A percentile compares a stretch with the other conserved stretches of the same genome.
These are phyloP conservation scores for Lojkania enalia DNA, from an alignment of 2,329 filamentous ascomycete species.

Conservation along the genomic window DNA sequence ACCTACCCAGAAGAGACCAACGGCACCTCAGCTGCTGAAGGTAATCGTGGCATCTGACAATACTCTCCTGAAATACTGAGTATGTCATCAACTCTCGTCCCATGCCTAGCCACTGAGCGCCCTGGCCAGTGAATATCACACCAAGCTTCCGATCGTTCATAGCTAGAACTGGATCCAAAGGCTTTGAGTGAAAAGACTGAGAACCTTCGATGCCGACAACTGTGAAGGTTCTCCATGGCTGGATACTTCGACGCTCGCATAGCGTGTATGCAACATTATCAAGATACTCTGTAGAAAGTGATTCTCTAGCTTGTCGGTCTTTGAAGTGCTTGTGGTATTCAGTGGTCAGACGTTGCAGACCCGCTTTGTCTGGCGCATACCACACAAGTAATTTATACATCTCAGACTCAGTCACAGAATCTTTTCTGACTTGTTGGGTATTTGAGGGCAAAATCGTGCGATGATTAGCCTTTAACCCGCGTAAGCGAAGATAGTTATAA, in stretches of 20 bases:
- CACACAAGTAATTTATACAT: neutral
- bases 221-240: neutral
- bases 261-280: constrained; percentile 11
- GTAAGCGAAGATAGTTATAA: neutral
- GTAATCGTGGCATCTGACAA: constrained; percentile 11
- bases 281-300: neutral
- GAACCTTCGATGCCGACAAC: neutral
- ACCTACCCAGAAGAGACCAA: constrained; percentile 8
- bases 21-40: constrained; percentile 8
- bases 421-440: neutral
- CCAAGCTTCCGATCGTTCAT: neutral
- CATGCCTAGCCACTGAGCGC: constrained; percentile 49
- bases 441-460: neutral
- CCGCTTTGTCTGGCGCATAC: neutral
- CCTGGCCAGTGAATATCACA: constrained; percentile 50
- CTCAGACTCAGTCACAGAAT: neutral
- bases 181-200: neutral
- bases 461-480: neutral
- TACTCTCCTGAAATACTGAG: constrained; percentile 13
- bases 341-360: neutral
- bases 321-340: neutral
- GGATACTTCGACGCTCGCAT: neutral
- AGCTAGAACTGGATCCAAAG: neutral
- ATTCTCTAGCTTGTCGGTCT: neutral
- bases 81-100: constrained; percentile 40